Conservation (phyloP, 495 filamentous ascomycete genomes). For the Aspergillus haitiensis region DNA sequence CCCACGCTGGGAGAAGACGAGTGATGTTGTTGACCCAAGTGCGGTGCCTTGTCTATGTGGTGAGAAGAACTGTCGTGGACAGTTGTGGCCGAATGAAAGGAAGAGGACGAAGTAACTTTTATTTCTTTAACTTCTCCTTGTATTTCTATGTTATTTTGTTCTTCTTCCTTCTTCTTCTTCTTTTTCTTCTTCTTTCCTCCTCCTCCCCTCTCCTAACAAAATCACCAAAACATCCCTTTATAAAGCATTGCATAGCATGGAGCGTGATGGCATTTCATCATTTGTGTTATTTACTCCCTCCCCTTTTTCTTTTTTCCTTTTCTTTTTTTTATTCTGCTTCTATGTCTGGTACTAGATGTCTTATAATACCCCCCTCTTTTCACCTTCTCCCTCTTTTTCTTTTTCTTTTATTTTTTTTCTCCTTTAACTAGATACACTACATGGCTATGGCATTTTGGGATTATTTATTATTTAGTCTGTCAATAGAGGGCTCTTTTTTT, state of each 20-base stretch:
- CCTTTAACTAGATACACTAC: too few relatives aligned
- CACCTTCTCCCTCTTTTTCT: too few relatives aligned
- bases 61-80: slow-evolving; percentile 63
- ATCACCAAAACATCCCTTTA: neutral
- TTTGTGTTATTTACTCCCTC: neutral
- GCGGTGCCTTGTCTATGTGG: slow-evolving; percentile 68
- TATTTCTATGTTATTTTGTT: neutral
- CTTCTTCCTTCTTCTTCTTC: neutral
- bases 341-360: neutral
- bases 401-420: too few relatives aligned
- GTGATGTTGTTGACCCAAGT: slow-evolving; percentile 52
- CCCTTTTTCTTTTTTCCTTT: neutral
- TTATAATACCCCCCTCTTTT: slow-evolving; percentile 4
- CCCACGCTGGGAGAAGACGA: slow-evolving; percentile 53
- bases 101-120: slow-evolving; percentile 30
- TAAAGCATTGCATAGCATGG: slow-evolving; percentile 10
- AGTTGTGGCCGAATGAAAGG: slow-evolving; percentile 58
- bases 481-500: neutral
- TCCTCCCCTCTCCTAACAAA: neutral
- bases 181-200: neutral
- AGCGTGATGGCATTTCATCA: neutral
- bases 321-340: neutral
- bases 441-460: too few relatives aligned
- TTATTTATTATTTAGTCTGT: neutral
- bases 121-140: neutral